Percentiles rank a stretch among this genome's conserved stretches.
Evolutionary conservation across 192 early-diverging fungal species (phyloP).

Genomic region (Helicostylum pulchrum): DNA sequence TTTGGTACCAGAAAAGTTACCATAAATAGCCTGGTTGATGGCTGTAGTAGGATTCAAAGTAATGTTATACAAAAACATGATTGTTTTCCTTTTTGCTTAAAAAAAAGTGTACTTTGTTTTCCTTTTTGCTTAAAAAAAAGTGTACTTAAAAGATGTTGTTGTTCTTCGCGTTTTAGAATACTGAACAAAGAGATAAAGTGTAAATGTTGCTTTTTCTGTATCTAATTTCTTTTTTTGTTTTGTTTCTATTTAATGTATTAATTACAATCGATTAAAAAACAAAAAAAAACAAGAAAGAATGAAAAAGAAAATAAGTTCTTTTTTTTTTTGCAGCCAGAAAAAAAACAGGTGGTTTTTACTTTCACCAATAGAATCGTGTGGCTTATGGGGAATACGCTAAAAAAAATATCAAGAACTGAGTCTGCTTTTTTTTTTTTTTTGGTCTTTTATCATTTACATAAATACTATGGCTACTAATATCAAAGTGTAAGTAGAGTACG

Average conservation of each 20-base stretch:
- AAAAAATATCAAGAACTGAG: neutral
- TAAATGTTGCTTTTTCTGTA: too few relatives aligned
- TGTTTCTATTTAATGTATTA: too few relatives aligned
- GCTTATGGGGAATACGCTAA: neutral
- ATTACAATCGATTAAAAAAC: too few relatives aligned
- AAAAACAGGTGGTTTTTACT: neutral
- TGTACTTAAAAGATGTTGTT: too few relatives aligned
- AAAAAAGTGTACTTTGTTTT: neutral
- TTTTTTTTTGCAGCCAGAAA: too few relatives aligned
- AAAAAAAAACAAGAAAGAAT: too few relatives aligned
- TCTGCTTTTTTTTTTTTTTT: neutral
- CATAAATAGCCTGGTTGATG: slow-evolving; percentile 75
- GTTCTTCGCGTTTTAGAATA: too few relatives aligned
- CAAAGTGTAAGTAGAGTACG: slow-evolving; percentile 9
- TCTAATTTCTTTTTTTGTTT: too few relatives aligned
- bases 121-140: too few relatives aligned
- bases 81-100: neutral
- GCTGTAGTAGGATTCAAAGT: slow-evolving; percentile 80
- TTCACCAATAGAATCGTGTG: neutral
- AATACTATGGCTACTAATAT: neutral
- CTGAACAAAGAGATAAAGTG: too few relatives aligned
- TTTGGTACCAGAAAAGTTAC: slow-evolving; percentile 91
- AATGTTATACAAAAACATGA: slow-evolving; percentile 85
- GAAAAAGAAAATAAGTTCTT: too few relatives aligned
- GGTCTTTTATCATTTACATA: neutral